Evolutionary conservation across 352 stramenopile genomes (phyloP).

Genomic region (Thraustochytrium sp.): DNA sequence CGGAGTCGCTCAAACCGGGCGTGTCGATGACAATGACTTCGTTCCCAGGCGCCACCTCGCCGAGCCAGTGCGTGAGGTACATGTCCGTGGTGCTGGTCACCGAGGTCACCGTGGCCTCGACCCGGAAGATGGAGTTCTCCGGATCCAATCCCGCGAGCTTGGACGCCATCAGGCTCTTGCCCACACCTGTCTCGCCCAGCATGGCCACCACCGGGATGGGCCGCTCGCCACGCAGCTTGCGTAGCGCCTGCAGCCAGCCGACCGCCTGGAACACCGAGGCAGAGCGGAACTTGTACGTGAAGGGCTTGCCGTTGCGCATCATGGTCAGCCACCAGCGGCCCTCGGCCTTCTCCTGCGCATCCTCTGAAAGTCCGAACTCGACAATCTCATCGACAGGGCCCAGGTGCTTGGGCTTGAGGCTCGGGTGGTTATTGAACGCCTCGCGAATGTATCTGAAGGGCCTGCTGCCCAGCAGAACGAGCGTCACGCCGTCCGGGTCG

Average conservation of each 20-base stretch:
- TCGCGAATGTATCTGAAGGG: not conserved
- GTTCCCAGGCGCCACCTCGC: not conserved
- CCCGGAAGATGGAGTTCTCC: not conserved
- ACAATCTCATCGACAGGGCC: not conserved
- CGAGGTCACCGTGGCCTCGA: not conserved
- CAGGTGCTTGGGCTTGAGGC: not conserved
- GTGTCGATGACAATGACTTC: conserved; percentile 21
- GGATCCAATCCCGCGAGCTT: not conserved
- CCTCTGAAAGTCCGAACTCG: not conserved
- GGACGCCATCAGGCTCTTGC: not conserved
- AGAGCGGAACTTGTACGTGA: not conserved
- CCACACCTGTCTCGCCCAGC: not conserved
- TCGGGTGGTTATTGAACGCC: not conserved
- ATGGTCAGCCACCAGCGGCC: not conserved
- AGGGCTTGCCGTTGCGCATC: not conserved
- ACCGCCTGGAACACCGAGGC: not conserved
- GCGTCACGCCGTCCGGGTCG: not conserved
- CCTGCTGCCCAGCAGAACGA: not conserved
- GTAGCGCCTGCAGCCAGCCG: not conserved
- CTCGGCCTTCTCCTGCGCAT: not conserved
- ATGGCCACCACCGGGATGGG: not conserved
- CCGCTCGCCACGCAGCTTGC: not conserved
- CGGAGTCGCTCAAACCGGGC: not conserved
- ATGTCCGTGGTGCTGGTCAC: not conserved
- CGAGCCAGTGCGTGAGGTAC: not conserved